These are phyloP conservation scores for Wallacemonas sp. DNA, from an alignment of 208 protist species.

Conservation along the genomic window DNA sequence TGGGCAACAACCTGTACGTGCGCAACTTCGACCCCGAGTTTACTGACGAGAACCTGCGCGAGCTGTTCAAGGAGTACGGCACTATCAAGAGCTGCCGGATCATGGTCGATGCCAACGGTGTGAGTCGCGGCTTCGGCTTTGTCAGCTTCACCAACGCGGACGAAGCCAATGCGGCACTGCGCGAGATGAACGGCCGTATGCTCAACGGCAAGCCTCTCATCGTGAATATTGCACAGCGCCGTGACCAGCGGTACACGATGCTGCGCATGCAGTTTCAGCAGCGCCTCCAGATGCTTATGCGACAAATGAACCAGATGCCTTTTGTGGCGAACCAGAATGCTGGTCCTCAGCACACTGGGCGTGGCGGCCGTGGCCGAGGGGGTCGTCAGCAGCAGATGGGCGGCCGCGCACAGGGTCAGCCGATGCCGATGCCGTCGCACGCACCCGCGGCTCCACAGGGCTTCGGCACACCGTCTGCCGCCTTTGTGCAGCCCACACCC, in stretches of 20 bases:
- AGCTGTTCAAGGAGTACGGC: conserved; percentile 98
- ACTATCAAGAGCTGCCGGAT: conserved; percentile 99
- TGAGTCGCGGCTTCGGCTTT: conserved; percentile 98
- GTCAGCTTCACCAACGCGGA: conserved; percentile 98
- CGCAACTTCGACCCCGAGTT: conserved; percentile 98
- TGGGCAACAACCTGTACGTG: conserved; percentile 99
- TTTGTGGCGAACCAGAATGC: conserved; percentile 40
- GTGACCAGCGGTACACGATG: conserved; percentile 95
- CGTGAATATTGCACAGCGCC: conserved; percentile 97
- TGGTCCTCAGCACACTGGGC: conserved; percentile 22
- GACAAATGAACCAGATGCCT: conserved; percentile 57
- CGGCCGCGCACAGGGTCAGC: conserved; percentile 21
- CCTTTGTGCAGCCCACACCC: conserved; percentile 53
- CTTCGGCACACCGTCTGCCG: conserved; percentile 46
- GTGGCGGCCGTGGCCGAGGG: conserved; percentile 35
- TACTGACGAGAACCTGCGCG: conserved; percentile 96
- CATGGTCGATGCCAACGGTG: conserved; percentile 90
- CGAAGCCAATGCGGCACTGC: conserved; percentile 96
- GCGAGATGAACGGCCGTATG: conserved; percentile 97
- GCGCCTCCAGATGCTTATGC: conserved; percentile 88
- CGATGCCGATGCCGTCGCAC: conserved; percentile 18
- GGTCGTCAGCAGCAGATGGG: conserved; percentile 26
- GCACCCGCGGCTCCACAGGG: conserved; percentile 32
- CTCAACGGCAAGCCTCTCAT: conserved; percentile 97
- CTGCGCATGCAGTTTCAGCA: conserved; percentile 95